phyloP scores from a whole-genome alignment of 2,329 filamentous ascomycete genomes.

The Coniochaeta hoffmannii region DNA sequence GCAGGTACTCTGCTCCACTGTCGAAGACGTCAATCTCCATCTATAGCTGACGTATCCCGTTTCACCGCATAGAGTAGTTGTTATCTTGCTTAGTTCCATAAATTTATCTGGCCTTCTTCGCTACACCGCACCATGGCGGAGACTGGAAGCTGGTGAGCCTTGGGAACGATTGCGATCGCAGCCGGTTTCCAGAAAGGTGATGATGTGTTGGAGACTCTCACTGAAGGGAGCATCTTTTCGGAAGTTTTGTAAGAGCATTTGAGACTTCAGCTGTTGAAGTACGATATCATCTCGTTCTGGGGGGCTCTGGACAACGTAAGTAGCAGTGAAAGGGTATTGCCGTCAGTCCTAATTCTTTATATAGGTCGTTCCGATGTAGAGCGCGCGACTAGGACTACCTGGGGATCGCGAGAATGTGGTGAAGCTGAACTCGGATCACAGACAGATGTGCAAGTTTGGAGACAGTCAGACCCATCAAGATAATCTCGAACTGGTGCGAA shows the following conservation, averaged over 20 bases:
- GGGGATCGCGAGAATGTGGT: constrained; percentile 10
- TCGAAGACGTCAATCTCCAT: no score
- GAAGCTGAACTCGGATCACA: constrained; percentile 11
- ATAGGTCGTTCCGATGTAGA: constrained; percentile 10
- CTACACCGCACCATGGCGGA: constrained; percentile 17
- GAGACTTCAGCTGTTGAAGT: constrained; percentile 5
- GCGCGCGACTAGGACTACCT: constrained; percentile 6
- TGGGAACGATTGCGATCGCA: constrained; percentile 12
- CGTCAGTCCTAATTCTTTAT: background rate
- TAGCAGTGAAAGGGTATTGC: background rate
- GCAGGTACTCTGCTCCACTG: no score
- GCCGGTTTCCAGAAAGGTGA: constrained; percentile 11
- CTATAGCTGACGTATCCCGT: no score
- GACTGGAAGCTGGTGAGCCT: constrained; percentile 11
- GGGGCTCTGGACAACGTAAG: constrained; percentile 14
- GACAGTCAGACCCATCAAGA: constrained; percentile 6
- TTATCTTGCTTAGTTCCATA: no score
- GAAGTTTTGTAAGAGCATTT: constrained; percentile 11
- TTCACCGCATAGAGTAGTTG: no score
- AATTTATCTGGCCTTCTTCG: constrained; percentile 19
- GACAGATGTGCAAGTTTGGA: constrained; percentile 12
- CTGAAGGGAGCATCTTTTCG: constrained; percentile 12
- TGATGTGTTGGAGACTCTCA: constrained; percentile 10
- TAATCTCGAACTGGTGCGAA: constrained; percentile 9
- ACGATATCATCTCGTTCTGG: constrained; percentile 12